These are phyloP conservation scores for Crithidia bombi DNA, from an alignment of 208 protist genomes.

Conservation along the genomic window DNA sequence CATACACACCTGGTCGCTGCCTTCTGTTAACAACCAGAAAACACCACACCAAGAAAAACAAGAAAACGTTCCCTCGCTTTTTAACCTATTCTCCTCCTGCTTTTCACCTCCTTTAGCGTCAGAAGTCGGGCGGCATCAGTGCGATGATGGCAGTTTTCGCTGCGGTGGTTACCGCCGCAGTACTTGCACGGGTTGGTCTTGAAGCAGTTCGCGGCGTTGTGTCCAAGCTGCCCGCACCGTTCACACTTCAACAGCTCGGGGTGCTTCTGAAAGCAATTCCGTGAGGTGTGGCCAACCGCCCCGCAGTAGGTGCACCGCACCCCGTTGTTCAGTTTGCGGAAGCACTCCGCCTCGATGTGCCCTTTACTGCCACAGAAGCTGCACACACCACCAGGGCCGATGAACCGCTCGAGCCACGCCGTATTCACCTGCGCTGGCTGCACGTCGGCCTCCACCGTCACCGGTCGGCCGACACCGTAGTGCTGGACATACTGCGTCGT, in stretches of 20 bases:
- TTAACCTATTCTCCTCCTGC: too few species aligned
- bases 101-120: background rate
- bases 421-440: constrained; percentile 75
- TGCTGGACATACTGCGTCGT: constrained; percentile 78
- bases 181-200: constrained; percentile 86
- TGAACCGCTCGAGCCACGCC: constrained; percentile 74
- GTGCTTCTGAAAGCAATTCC: constrained; percentile 80
- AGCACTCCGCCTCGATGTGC: constrained; percentile 89
- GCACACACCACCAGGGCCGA: constrained; percentile 83
- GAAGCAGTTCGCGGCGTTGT: constrained; percentile 78
- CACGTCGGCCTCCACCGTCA: constrained; percentile 72
- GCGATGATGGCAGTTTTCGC: constrained; percentile 78
- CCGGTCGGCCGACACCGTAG: constrained; percentile 65
- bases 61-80: too few species aligned
- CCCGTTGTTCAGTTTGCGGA: constrained; percentile 62
- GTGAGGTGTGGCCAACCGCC: constrained; percentile 72
- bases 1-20: too few species aligned
- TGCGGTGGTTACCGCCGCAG: constrained; percentile 87
- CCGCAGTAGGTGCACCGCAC: constrained; percentile 67
- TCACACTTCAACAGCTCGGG: constrained; percentile 88
- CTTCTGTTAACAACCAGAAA: too few species aligned
- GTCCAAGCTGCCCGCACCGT: constrained; percentile 83
- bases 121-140: background rate
- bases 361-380: constrained; percentile 76
- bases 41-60: too few species aligned